phyloP scores from a whole-genome alignment of 2,329 filamentous ascomycete genomes.

The Penicillium sp. region DNA sequence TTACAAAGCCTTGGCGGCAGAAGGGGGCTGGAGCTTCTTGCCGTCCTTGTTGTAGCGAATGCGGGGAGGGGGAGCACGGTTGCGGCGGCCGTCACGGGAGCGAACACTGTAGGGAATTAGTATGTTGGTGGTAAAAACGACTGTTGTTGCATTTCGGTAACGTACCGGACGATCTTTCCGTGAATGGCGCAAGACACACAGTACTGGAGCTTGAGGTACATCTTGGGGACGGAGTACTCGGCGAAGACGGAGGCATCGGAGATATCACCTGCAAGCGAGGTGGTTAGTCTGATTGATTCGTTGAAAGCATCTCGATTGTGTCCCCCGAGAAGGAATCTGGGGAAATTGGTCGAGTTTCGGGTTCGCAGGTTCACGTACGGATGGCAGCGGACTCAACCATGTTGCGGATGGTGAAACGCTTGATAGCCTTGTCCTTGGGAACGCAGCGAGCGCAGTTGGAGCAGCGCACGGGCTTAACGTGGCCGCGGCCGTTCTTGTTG shows the following conservation, averaged over 20 bases:
- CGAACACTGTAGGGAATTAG: constrained; percentile 71
- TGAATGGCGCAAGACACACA: constrained; percentile 99
- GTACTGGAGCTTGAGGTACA: constrained; percentile 99
- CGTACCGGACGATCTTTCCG: constrained; percentile 99
- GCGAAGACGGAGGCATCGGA: constrained; percentile 98
- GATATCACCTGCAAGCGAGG: constrained; percentile 80
- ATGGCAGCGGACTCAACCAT: constrained; percentile 99
- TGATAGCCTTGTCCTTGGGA: constrained; percentile 99
- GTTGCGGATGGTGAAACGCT: constrained; percentile 99
- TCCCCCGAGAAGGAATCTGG: not conserved
- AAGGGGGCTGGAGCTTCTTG: constrained; percentile 97
- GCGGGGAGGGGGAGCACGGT: constrained; percentile 95
- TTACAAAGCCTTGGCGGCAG: constrained; percentile 66
- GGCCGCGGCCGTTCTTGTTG: constrained; percentile 99
- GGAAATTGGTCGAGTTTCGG: constrained; percentile 1
- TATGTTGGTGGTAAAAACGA: constrained; percentile 3
- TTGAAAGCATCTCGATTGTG: not conserved
- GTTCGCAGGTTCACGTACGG: constrained; percentile 67
- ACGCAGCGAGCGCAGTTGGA: constrained; percentile 88
- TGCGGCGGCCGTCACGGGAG: constrained; percentile 93
- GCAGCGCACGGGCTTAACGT: constrained; percentile 98
- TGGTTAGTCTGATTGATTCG: constrained; percentile 9
- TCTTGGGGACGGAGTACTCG: constrained; percentile 99
- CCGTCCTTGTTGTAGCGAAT: constrained; percentile 99
- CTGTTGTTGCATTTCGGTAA: constrained; percentile 1